These are phyloP conservation scores for Podospora pseudopauciseta DNA, from an alignment of 495 filamentous ascomycete species.

Conservation along the genomic window DNA sequence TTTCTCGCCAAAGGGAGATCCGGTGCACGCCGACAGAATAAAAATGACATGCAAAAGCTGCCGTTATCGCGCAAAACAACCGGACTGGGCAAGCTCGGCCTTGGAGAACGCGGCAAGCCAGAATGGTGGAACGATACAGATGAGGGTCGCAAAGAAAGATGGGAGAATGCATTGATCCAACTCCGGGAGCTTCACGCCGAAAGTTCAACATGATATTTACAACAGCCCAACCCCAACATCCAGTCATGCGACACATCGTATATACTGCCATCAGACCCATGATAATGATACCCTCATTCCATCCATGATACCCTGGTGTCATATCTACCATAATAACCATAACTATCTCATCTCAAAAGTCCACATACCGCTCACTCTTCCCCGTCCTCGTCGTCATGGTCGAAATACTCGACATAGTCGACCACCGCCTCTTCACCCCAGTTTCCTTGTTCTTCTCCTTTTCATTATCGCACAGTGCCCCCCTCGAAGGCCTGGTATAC, in stretches of 20 bases:
- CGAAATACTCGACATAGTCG: slow-evolving; percentile 7
- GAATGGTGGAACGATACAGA: slow-evolving; percentile 22
- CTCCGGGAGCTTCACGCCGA: slow-evolving; percentile 1
- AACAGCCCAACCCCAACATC: background rate
- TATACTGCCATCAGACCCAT: background rate
- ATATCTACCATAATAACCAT: background rate
- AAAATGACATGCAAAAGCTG: background rate
- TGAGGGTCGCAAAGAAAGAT: slow-evolving; percentile 12
- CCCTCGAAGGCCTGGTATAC: slow-evolving; percentile 23
- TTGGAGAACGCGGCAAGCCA: slow-evolving; percentile 19
- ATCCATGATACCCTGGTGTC: background rate
- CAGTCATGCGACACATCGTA: background rate
- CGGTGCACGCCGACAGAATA: background rate
- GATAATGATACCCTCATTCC: background rate
- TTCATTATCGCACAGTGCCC: background rate
- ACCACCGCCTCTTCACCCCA: slow-evolving; percentile 15
- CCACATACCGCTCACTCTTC: slow-evolving; percentile 16
- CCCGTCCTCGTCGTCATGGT: slow-evolving; percentile 4
- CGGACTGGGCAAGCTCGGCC: slow-evolving; percentile 9
- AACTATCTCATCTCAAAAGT: slow-evolving; percentile 10
- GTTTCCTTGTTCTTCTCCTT: slow-evolving; percentile 19
- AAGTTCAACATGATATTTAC: background rate
- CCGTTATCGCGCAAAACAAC: slow-evolving; percentile 5
- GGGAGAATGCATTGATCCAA: slow-evolving; percentile 11
- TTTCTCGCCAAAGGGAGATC: slow-evolving; percentile 14